Conservation (phyloP, 1,284 basidiomycete genomes). For the Sphagnurus paluster region DNA sequence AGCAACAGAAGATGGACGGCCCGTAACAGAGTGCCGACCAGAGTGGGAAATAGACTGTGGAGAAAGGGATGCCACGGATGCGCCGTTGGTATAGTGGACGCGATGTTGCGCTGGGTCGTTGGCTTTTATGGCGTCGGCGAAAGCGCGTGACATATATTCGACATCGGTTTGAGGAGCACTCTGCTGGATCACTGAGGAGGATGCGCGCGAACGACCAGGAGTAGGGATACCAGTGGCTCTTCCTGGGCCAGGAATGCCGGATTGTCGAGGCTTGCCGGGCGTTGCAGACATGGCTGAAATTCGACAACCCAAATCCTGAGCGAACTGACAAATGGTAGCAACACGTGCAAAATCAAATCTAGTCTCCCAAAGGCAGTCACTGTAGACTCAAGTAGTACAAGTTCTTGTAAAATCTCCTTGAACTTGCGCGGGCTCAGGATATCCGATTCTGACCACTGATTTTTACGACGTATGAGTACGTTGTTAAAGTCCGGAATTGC, state of each 20-base stretch:
- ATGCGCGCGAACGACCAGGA: constrained; percentile 68
- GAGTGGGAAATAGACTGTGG: constrained; percentile 43
- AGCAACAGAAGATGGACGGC: constrained; percentile 50
- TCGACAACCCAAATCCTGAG: not conserved
- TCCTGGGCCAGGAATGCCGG: constrained; percentile 61
- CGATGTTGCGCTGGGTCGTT: constrained; percentile 77
- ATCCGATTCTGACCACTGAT: no score
- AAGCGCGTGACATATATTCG: constrained; percentile 63
- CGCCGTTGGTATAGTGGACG: constrained; percentile 37
- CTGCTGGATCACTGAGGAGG: constrained; percentile 46
- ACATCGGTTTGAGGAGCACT: constrained; percentile 39
- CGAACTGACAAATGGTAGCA: not conserved
- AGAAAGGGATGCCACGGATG: constrained; percentile 50
- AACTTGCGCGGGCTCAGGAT: no score
- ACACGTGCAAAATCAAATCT: no score
- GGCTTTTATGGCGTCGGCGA: constrained; percentile 73
- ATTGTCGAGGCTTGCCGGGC: constrained; percentile 28
- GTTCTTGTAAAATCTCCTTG: no score
- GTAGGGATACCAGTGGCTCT: constrained; percentile 63
- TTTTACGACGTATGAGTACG: no score
- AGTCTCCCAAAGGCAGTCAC: no score
- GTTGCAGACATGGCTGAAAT: constrained; percentile 16
- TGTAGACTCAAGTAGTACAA: no score
- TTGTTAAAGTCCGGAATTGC: no score
- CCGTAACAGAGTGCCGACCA: constrained; percentile 38